Conservation (phyloP, 495 filamentous ascomycete genomes). For the Amniculicola lignicola region DNA sequence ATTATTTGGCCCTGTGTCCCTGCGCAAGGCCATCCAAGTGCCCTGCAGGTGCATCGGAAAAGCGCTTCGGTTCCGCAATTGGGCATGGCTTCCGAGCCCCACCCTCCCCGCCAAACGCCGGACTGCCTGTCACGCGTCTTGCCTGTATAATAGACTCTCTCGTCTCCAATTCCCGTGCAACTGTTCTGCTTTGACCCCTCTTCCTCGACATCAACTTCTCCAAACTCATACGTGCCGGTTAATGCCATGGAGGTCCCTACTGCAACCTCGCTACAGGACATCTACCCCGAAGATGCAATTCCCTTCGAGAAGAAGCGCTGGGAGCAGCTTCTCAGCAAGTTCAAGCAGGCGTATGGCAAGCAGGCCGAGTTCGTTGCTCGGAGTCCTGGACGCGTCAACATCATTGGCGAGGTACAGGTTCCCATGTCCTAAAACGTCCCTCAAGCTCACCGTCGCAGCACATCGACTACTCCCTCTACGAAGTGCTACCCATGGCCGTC, state of each 20-base stretch:
- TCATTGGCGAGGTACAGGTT: constrained; percentile 72
- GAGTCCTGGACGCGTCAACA: constrained; percentile 92
- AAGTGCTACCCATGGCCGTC: constrained; percentile 93
- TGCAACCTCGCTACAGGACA: constrained; percentile 57
- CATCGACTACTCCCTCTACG: constrained; percentile 97
- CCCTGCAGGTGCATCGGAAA: neutral
- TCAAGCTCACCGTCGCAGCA: constrained; percentile 48
- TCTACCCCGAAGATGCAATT: constrained; percentile 65
- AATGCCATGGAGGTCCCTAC: constrained; percentile 40
- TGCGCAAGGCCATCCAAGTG: no score
- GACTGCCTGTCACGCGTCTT: neutral
- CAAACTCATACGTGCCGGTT: neutral
- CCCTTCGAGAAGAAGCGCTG: constrained; percentile 62
- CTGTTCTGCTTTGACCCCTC: neutral
- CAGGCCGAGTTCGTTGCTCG: constrained; percentile 78
- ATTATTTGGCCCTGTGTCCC: no score
- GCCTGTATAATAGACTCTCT: constrained; percentile 3
- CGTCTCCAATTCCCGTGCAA: neutral
- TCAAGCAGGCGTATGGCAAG: constrained; percentile 67
- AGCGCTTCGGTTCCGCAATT: constrained; percentile 4
- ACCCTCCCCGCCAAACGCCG: constrained; percentile 17
- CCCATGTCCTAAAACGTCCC: neutral
- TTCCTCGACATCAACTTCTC: neutral
- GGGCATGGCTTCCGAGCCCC: constrained; percentile 18
- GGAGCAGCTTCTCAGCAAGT: constrained; percentile 65